phyloP scores from a whole-genome alignment of 495 filamentous ascomycete species.

The Aspergillus bertholletiae region DNA sequence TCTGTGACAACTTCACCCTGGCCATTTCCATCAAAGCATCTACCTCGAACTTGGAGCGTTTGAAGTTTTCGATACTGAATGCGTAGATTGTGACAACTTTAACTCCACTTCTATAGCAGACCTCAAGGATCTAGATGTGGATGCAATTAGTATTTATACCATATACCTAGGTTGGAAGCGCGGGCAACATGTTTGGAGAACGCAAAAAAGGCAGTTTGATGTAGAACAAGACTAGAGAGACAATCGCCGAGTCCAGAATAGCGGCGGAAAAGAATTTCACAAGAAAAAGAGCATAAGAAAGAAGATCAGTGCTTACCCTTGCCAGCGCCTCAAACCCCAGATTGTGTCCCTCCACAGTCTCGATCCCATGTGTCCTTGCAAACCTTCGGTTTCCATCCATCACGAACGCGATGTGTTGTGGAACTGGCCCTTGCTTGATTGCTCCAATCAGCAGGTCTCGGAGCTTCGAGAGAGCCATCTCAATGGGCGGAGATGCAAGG shows the following conservation, averaged over 20 bases:
- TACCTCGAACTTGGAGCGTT: conserved; percentile 95
- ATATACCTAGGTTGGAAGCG: neutral
- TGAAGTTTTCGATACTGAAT: conserved; percentile 99
- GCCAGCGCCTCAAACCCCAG: conserved; percentile 94
- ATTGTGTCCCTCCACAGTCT: conserved; percentile 96
- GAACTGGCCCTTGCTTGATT: conserved; percentile 83
- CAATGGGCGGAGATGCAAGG: conserved; percentile 79
- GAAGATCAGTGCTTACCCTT: conserved; percentile 46
- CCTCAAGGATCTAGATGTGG: conserved; percentile 72
- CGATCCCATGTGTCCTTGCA: conserved; percentile 83
- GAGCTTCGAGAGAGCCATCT: conserved; percentile 70
- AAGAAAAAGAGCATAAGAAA: neutral
- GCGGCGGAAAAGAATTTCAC: neutral
- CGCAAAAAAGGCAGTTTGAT: neutral
- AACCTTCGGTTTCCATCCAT: conserved; percentile 98
- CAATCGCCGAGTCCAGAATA: neutral
- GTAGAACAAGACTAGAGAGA: neutral
- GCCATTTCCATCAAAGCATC: conserved; percentile 98
- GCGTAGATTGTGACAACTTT: conserved; percentile 96
- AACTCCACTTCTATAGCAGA: conserved; percentile 93
- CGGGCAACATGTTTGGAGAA: neutral
- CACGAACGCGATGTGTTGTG: conserved; percentile 92
- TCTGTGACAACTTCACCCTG: conserved; percentile 85
- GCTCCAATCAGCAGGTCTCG: conserved; percentile 83
- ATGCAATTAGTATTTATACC: neutral